Base-by-base conservation (phyloP, 2,329 filamentous ascomycete genomes). In the Trichoderma lentiforme region DNA sequence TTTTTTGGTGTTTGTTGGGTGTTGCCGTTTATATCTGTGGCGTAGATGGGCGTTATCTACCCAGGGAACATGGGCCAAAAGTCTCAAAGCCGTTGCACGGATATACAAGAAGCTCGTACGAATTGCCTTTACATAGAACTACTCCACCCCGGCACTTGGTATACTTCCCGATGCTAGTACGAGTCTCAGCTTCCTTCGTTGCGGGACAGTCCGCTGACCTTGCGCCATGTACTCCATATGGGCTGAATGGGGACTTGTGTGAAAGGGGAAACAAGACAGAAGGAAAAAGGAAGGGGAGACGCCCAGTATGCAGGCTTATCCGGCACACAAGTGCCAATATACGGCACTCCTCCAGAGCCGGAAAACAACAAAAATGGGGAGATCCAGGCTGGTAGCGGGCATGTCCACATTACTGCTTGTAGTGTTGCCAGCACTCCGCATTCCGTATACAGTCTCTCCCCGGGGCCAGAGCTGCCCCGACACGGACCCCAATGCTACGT, bases 221-320 rank as follows among this genome's bases (percentile, higher is more conserved):
- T 70, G 66, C 56, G 56, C 66, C 53, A 69, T 69, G 66, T 47
- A 60, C 57, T 70, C 66, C 66, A 70, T 70, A 51, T 30, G 26
- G 56, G 56, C 53, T 60, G 53, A 51, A 60, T 18, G 53, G 53
- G 34, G 36, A 15, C 56, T 21, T 68, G 53, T n/a, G 28, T 60
- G 8, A 68, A 70, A 70, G 39, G 28, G 66, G 66, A 26, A 62
- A 53, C 47, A 6, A 14, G 26, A 51, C 21, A 30, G 57, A 62
- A 70, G 34, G 28, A 15, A 28, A 61, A 62, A 53, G 21, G 26
- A 70, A 53, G 8, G 53, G 9, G 6, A 34, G 30, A 36, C 28
- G 26, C 8, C 28, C 36, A n/a, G n/a, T 26, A 65, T 51, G 58
- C 58, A 36, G 6, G 32, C 32, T 28, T 47, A 61, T 51, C 56